Conservation (phyloP, 1,284 basidiomycete species). For the Anthracocystis panici-leucophaei region DNA sequence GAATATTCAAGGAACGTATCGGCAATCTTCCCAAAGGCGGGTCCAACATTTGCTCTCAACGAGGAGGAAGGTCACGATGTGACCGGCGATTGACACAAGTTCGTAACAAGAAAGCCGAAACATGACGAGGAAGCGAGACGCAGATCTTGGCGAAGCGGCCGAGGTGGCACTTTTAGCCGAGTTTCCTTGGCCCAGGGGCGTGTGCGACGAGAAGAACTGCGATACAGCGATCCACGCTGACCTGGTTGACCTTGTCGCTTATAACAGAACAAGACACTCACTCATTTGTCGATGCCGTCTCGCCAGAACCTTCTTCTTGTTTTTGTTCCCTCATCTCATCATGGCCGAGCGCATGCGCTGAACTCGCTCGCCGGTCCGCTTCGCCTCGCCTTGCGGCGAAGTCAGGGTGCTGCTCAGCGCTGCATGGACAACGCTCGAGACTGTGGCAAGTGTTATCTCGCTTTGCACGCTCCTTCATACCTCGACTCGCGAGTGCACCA, state of each 20-base stretch:
- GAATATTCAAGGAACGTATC: background rate
- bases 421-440: too few relatives aligned
- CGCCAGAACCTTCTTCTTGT: conserved; percentile 1
- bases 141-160: conserved; percentile 14
- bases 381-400: background rate
- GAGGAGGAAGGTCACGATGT: background rate
- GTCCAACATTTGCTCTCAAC: background rate
- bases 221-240: background rate
- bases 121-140: background rate
- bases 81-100: conserved; percentile 5
- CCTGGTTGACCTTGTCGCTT: too few relatives aligned
- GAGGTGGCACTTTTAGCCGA: conserved; percentile 8
- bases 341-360: background rate
- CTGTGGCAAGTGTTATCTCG: too few relatives aligned
- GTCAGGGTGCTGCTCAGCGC: background rate
- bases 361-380: background rate
- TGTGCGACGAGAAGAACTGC: background rate
- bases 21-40: conserved; percentile 1
- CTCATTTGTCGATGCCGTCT: background rate
- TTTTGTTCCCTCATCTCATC: background rate
- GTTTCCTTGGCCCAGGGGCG: background rate
- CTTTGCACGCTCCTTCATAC: too few relatives aligned
- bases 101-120: conserved; percentile 10
- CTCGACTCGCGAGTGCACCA: too few relatives aligned
- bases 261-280: too few relatives aligned